These are phyloP conservation scores for Lactarius sp. DNA, from an alignment of 768 basidiomycete species.

Conservation along the genomic window DNA sequence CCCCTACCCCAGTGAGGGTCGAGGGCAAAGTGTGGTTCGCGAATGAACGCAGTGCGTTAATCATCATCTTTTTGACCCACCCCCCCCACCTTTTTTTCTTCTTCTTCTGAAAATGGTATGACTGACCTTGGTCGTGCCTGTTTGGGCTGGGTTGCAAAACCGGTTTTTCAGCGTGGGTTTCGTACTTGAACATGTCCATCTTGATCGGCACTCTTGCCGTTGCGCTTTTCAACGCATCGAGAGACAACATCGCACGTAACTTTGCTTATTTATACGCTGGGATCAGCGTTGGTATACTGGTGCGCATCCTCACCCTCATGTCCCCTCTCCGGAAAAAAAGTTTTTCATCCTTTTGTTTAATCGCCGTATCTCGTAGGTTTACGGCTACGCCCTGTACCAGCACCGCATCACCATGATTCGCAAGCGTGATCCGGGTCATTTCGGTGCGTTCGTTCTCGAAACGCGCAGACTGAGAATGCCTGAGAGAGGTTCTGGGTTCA, in stretches of 20 bases:
- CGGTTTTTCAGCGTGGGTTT: constrained; percentile 67
- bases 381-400: constrained; percentile 85
- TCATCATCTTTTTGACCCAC: not conserved
- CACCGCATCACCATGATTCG: constrained; percentile 88
- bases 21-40: constrained; percentile 98
- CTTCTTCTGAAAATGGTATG: not conserved
- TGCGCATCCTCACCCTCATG: constrained; percentile 30
- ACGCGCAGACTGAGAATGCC: not conserved
- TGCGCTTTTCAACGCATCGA: constrained; percentile 84
- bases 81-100: not conserved
- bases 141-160: not conserved
- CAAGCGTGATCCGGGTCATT: constrained; percentile 80
- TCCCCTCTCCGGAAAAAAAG: not conserved
- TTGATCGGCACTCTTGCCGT: constrained; percentile 81
- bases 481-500: constrained; percentile 1
- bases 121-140: not conserved
- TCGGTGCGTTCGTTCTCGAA: constrained; percentile 48
- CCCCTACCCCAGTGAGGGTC: constrained; percentile 75
- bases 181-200: constrained; percentile 84
- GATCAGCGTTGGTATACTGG: constrained; percentile 69
- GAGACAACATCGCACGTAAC: constrained; percentile 55
- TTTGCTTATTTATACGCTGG: constrained; percentile 83
- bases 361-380: constrained; percentile 46
- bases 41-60: constrained; percentile 76
- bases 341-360: not conserved